Evolutionary conservation across 2,329 filamentous ascomycete genomes (phyloP), one percentile per base, ranked within the genome.

Genomic region (Colletotrichum tabaci): DNA sequence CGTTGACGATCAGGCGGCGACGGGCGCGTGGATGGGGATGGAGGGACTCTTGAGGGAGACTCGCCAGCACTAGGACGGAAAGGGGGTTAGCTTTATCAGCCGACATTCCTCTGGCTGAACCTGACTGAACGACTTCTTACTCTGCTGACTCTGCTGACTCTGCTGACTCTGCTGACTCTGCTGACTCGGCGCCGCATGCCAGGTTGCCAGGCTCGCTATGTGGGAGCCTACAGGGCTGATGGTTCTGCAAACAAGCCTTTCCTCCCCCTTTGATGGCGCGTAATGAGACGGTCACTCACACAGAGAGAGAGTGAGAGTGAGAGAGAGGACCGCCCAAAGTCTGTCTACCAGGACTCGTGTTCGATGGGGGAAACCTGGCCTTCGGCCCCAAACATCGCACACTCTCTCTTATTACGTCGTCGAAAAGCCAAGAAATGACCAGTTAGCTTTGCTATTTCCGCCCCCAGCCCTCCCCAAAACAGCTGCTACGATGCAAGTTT

Each of bases 201-300:
- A 49, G 18, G 47, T 65, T 46, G 10, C 40, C 30, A 40, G 26
- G n/a, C 18, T 56, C 40, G 18, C 50, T 10, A n/a, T 5, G 58
- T n/a, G n/a, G 42, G 23, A 49, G 44, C 57, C 57, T 61, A 49
- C 62, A 65, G 52, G 62, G 62, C 62, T 57, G 62, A 65, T 35
- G 26, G 52, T 23, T 35, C 50, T 57, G 26, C 40, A 57, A 40
- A 57, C 42, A 65, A 65, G 52, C 61, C 26, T 65, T 65, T 64
- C 16, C 16, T 3, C 42, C 18, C 38, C 50, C 35, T 40, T 35
- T 44, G 6, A 15, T 26, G 38, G 44, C 26, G 26, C 26, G 26
- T 26, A 26, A 26, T 26, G 26, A 26, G 26, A 26, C 26, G 26
- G 26, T 26, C 26, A 26, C 26, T 3, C 26, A 3, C 26, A 26